Base-by-base conservation (phyloP, 257 asterid genomes). In the Solanum lycopersicoides region DNA sequence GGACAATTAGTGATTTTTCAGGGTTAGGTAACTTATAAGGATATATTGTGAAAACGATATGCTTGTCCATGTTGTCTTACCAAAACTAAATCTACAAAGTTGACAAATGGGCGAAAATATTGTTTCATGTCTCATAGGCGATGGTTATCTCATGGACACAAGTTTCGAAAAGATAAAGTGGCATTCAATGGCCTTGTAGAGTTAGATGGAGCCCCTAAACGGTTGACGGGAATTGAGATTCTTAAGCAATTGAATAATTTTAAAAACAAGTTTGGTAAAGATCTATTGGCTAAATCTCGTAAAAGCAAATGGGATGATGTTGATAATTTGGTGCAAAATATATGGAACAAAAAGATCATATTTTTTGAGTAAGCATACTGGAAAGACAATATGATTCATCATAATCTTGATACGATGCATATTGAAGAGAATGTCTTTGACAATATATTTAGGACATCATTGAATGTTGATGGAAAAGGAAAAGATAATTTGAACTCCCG, bases 341-440 rank as follows among this genome's bases (percentile, higher is more conserved):
- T 53, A 35, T 89, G 82, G 86, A 87, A 86, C 7, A 90, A 86
- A 34, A 42, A 16, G 9, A 88, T 74, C 13, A 82, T 86, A 2
- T 83, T 88, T 30, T 86, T 86, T 75, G 50, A 88, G n/a, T 39
- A 88, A 21, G 84, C 86, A 2, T 90, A 74, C 84, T 74, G 82
- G 89, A 39, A 35, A 30, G 37, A 69, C 1, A 76, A 69, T 6
- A 5, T 59, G 18, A 12, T 83, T 12, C 76, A 47, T 2, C 91
- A 88, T 16, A 74, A 84, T 80, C 74, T 87, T 35, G 90, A 85
- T 13, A 4, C 83, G 1, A 83, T 83, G 88, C 88, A 85, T 59
- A 82, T 85, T 15, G 87, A 87, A 15, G 80, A 71, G 23, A 89
- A 89, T 30, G 42, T 87, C 3, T 68, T 50, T 30, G 88, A 84